Evolutionary conservation across 2,329 filamentous ascomycete genomes (phyloP), one percentile per base, ranked within the genome.

Genomic region (Ophiostoma tasmaniense): DNA sequence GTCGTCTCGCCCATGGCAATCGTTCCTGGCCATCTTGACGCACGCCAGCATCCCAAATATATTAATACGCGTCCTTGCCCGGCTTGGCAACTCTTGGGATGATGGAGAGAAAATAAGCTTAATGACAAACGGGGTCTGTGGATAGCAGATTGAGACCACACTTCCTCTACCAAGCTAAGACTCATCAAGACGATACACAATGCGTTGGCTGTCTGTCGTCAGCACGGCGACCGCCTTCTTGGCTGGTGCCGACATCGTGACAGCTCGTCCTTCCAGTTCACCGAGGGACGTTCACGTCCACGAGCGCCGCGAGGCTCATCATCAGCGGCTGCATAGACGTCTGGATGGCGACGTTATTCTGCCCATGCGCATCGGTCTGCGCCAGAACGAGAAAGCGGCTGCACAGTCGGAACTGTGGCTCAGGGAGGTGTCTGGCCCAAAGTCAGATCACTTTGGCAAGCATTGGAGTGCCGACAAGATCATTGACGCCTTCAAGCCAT

Each of bases 401-500:
- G 69, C 77, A 35, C 75, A 39, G 64, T 39, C 64, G 35, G 64
- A 76, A 64, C 68, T 76, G 14, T 74, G 71, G 68, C 72, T 78
- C 33, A 75, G 76, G 73, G 75, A 75, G 62, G 75, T 78, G 71
- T 66, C 75, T 8, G 73, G 75, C 67, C 74, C 75, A 1, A 66
- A 69, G 6, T 76, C 75, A 2, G 6, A 71, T 1, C 74, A 75
- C 42, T 81, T 78, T 70, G 79, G 78, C 42, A 76, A 80, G 68
- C 77, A 81, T 72, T 77, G 79, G 76, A 77, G 75, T 8, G 67
- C 75, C 2, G 72, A 77, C 20, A 76, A 81, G 68, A 76, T 80
- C 22, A 73, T 76, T 42, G 76, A 79, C 28, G 74, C 78, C 67
- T 81, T 81, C 67, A 76, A 78, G 45, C 80, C 79, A 1, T 64